Evolutionary conservation across 306 rosid species (phyloP), one percentile per base, ranked within the genome.

Genomic region (Alnus rubra): DNA sequence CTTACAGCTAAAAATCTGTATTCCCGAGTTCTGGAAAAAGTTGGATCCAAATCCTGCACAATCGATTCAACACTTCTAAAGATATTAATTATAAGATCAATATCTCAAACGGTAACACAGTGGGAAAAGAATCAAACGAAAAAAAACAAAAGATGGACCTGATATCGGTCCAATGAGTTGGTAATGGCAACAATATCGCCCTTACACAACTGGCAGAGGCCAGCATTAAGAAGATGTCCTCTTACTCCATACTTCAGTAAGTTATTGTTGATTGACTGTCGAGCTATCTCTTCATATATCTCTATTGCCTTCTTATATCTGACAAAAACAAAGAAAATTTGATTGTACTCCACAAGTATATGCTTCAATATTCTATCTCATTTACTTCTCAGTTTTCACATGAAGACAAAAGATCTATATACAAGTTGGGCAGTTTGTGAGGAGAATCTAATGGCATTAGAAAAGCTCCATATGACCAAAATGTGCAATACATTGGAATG

Each of bases 161-260:
- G 92, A 56, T 94, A 94, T 77, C 86, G 79, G 78, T 94, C 98
- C 64, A 92, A 88, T n/a, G 99, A 94, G 75, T 95, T 95, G 82
- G 86, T 85, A 76, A 95, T 90, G 56, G 98, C 98, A 74, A 95
- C 81, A 55, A 74, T 83, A 23, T 95, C 99, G 59, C 86, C 97
- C 80, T 83, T 91, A 84, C 99, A 93, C 55, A 95, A 98, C 76
- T 95, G 96, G 88, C 98, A 95, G 78, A 93, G 78, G 70, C 99
- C 98, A 83, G 97, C 98, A 89, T 93, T 95, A 53, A 95, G 99
- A 81, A 95, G 96, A 82, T 95, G 97, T 54, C 99, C 99, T 74
- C 90, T 95, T 28, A 93, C 99, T 83, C 99, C 98, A 76, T 95
- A 95, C 83, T 95, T 95, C 67, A 95, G 90, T 89, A 95, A 86